phyloP scores from a whole-genome alignment of 2,329 filamentous ascomycete genomes.

The Sphaceloma murrayae region DNA sequence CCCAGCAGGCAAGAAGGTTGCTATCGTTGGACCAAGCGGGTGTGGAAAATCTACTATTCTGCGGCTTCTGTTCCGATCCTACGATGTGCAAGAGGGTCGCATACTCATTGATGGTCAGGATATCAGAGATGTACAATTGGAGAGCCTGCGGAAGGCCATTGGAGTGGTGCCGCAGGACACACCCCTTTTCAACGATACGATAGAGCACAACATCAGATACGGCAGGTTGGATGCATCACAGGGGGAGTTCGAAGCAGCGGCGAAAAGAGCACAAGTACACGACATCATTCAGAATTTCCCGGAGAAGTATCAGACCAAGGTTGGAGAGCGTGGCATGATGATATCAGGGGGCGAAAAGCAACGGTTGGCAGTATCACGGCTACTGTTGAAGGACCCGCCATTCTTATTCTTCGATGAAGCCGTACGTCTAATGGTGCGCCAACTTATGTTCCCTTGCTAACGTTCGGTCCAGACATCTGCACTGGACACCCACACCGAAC shows the following conservation, averaged over 20 bases:
- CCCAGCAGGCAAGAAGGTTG: conserved; percentile 90
- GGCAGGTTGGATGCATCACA: conserved; percentile 67
- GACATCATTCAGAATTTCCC: conserved; percentile 71
- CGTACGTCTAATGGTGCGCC: conserved; percentile 33
- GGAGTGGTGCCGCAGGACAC: conserved; percentile 97
- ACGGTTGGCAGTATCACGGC: conserved; percentile 68
- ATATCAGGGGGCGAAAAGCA: conserved; percentile 92
- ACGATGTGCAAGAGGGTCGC: conserved; percentile 74
- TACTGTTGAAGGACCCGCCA: conserved; percentile 82
- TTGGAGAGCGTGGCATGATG: conserved; percentile 93
- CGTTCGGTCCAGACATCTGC: conserved; percentile 55
- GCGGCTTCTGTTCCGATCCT: conserved; percentile 84
- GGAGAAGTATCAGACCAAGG: conserved; percentile 81
- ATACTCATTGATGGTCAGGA: conserved; percentile 93
- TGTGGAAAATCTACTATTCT: conserved; percentile 95
- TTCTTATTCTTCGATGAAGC: conserved; percentile 93
- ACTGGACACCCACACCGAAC: conserved; percentile 86
- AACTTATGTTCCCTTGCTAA: not conserved
- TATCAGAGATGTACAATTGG: conserved; percentile 69
- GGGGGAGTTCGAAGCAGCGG: conserved; percentile 66
- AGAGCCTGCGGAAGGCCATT: conserved; percentile 74
- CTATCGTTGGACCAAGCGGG: conserved; percentile 86
- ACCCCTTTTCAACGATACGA: conserved; percentile 91
- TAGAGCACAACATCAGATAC: conserved; percentile 92
- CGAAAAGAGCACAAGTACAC: conserved; percentile 74